Base-by-base conservation (phyloP, 768 basidiomycete species). In the Agaricus blazei region DNA sequence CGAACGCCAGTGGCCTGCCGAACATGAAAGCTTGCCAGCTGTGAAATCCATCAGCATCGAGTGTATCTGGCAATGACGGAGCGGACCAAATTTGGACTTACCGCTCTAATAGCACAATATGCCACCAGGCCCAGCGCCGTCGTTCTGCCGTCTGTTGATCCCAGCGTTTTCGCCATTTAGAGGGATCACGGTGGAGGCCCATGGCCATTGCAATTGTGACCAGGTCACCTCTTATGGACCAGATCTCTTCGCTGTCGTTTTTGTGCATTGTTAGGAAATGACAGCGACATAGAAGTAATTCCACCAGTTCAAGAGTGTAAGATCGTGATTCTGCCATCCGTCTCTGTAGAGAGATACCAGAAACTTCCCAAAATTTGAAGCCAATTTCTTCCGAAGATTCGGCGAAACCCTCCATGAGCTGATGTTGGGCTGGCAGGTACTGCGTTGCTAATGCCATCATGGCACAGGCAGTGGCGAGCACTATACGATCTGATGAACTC, bases 11-110 rank as follows among this genome's bases (percentile, higher is more conserved):
- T 3, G 90, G 90, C 23, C 90, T 78, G 14, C 90, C 91, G 66
- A 93, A 88, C 79, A 90, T 80, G 70, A 93, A 92, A 0, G 89
- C 87, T 65, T 92, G 89, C 90, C 90, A 93, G 60, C 89, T 90
- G 60, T 19, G 57, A 52, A 34, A 34, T 19, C 34, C 34, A 19
- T 54, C 23, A 44, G 58, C 28, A 61, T 59, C 47, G 49, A 43
- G 26, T 58, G 31, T 47, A 48, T 58, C 11, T 50, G 45, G 43
- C 50, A 46, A 47, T 29, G n/a, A 54, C 37, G 40, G 48, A 48
- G 50, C 51, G 23, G 47, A 54, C 42, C 36, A 51, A 54, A 59
- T 42, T 12, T 34, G 51, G 26, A 51, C 80, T 36, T 51, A 87
- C 88, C 89, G 76, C 72, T 92, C 90, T 31, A 91, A 75, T 51